Evolutionary conservation across 495 filamentous ascomycete genomes (phyloP).

Genomic region (Penicillium coffeae): DNA sequence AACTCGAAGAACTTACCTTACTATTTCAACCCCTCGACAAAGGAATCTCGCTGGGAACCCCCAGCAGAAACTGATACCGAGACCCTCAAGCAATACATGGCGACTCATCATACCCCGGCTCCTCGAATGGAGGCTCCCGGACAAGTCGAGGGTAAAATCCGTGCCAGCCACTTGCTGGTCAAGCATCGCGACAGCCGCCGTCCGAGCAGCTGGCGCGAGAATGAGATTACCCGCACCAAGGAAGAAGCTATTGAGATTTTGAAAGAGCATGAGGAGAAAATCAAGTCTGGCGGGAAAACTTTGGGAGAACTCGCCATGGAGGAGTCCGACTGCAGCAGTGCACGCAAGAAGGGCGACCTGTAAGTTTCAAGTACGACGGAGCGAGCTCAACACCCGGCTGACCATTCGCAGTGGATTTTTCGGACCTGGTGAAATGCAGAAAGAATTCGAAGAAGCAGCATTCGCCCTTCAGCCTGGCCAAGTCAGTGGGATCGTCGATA

Average conservation of each 20-base stretch:
- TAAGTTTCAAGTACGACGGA: constrained; percentile 34
- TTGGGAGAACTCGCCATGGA: constrained; percentile 79
- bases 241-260: constrained; percentile 80
- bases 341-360: constrained; percentile 89
- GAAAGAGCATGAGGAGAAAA: constrained; percentile 64
- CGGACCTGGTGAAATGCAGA: constrained; percentile 92
- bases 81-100: constrained; percentile 91
- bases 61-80: constrained; percentile 81
- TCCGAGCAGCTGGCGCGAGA: constrained; percentile 87
- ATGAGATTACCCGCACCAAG: constrained; percentile 80
- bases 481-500: constrained; percentile 81
- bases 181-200: constrained; percentile 87
- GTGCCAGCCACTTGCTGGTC: constrained; percentile 83
- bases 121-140: constrained; percentile 44
- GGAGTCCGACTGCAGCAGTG: constrained; percentile 93
- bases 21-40: constrained; percentile 84
- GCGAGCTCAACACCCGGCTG: constrained; percentile 8
- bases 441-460: constrained; percentile 94
- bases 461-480: constrained; percentile 82
- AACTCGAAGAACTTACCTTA: constrained; percentile 98
- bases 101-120: constrained; percentile 64
- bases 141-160: constrained; percentile 77
- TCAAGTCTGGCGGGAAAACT: constrained; percentile 60
- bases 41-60: constrained; percentile 91
- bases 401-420: constrained; percentile 70